Evolutionary conservation across 1,284 basidiomycete species (phyloP), one percentile per base, ranked within the genome.

Genomic region (Gomphus bonarii): DNA sequence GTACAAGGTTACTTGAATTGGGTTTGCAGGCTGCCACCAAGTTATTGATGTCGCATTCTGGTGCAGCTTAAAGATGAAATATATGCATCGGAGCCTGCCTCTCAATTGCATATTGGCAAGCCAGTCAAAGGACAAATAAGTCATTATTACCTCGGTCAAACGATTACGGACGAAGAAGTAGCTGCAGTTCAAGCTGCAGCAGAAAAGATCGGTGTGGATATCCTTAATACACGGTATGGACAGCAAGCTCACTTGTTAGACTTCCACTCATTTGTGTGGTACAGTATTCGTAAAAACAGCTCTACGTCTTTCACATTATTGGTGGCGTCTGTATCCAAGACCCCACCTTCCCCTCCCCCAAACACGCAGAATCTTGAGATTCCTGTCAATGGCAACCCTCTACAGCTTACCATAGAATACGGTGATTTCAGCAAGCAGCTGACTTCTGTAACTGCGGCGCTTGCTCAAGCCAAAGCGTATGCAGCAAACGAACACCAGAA

Each of bases 71-170:
- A 81, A 69, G 78, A 76, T 1, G 80, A 88, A 64, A 86, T 92
- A 53, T 92, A 90, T 66, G 72, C 81, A 8, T 64, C 75, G 14
- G 66, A 69, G 18, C 88, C 90, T 1, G 82, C 87, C 63, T 66
- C 76, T 1, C 78, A 75, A 55, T 75, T 90, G 54, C 83, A 78
- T 65, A 86, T 92, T 61, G 90, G 89, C 55, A 91, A 92, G 66
- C 85, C 82, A 42, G 76, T 72, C 54, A 59, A 57, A 25, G 89
- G 89, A 1, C 88, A 91, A 60, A 65, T 89, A 51, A 88, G 84
- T 31, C 89, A 90, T 66, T 92, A 92, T 68, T 92, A 92, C 65
- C 79, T 85, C 25, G 87, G 87, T 1, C 76, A 85, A 59, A 67
- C 76, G 9, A 81, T 85, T 30, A 75, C 77, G 16, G 86, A 91